Conservation (phyloP, 2,329 filamentous ascomycete genomes). For the Pyrenophora teres region DNA sequence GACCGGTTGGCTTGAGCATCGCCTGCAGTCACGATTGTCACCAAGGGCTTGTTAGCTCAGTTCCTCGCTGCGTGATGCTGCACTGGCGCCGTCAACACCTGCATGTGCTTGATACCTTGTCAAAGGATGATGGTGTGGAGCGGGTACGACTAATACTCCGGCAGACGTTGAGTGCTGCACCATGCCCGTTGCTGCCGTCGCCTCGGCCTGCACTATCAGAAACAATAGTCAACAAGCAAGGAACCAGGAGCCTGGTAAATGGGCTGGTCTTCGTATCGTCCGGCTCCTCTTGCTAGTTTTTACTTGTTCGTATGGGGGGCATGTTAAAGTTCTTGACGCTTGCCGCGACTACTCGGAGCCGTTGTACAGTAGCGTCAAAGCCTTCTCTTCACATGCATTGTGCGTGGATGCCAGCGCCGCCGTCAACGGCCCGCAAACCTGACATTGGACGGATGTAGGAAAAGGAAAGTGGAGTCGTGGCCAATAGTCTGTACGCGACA, state of each 20-base stretch:
- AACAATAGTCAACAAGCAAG: slow-evolving; percentile 7
- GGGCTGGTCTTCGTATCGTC: slow-evolving; percentile 5
- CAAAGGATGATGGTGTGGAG: slow-evolving; percentile 1
- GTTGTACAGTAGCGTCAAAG: not conserved
- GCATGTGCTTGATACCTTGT: slow-evolving; percentile 11
- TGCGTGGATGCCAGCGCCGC: not conserved
- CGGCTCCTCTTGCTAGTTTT: not conserved
- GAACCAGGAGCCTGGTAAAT: slow-evolving; percentile 15
- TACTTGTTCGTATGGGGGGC: not conserved
- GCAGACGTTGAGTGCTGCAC: slow-evolving; percentile 6
- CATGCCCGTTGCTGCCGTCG: slow-evolving; percentile 11
- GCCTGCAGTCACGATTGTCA: slow-evolving; percentile 1
- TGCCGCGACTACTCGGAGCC: not conserved
- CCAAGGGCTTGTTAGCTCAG: slow-evolving; percentile 6
- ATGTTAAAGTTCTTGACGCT: too few relatives aligned
- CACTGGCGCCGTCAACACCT: slow-evolving; percentile 7
- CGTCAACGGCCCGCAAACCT: not conserved
- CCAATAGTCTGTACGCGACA: slow-evolving; percentile 9
- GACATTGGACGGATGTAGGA: slow-evolving; percentile 11
- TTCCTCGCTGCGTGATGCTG: slow-evolving; percentile 14
- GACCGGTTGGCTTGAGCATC: slow-evolving; percentile 1
- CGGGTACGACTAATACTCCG: slow-evolving; percentile 20
- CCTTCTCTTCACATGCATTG: not conserved
- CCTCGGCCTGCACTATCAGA: slow-evolving; percentile 2
- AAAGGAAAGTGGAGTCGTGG: slow-evolving; percentile 8